phyloP scores from a whole-genome alignment of 169 alveolate genomes.

The Plasmodium chabaudi region DNA sequence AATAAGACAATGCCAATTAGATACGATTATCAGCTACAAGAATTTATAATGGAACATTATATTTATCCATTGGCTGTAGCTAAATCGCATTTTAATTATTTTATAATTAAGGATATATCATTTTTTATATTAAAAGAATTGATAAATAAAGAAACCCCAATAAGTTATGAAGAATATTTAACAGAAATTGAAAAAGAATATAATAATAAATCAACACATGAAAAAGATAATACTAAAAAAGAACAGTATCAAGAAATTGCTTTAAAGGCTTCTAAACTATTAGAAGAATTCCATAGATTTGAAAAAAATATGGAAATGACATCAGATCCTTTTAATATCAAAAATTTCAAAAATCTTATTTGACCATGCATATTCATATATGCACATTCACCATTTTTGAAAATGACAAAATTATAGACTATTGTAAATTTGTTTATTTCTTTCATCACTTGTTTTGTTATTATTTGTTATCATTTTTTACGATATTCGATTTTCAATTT shows the following conservation, averaged over 20 bases:
- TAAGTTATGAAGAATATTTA: conserved; percentile 70
- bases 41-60: conserved; percentile 89
- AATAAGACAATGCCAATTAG: conserved; percentile 43
- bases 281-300: conserved; percentile 47
- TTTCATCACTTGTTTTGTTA: no score
- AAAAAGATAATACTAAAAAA: conserved; percentile 46
- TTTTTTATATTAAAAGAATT: conserved; percentile 82
- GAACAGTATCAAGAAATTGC: conserved; percentile 33
- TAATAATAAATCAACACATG: conserved; percentile 25
- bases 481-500: no score
- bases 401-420: neutral
- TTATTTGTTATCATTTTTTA: no score
- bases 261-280: conserved; percentile 33
- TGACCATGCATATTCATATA: neutral
- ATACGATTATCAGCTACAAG: conserved; percentile 87
- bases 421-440: neutral
- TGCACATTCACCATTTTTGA: neutral
- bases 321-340: conserved; percentile 71
- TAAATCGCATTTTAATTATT: conserved; percentile 88
- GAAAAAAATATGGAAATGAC: conserved; percentile 56
- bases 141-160: conserved; percentile 23
- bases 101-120: conserved; percentile 87
- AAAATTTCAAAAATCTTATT: conserved; percentile 66
- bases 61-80: conserved; percentile 88
- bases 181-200: conserved; percentile 55